Evolutionary conservation across 2,329 filamentous ascomycete genomes (phyloP).

Genomic region (Fusarium nelsonii): DNA sequence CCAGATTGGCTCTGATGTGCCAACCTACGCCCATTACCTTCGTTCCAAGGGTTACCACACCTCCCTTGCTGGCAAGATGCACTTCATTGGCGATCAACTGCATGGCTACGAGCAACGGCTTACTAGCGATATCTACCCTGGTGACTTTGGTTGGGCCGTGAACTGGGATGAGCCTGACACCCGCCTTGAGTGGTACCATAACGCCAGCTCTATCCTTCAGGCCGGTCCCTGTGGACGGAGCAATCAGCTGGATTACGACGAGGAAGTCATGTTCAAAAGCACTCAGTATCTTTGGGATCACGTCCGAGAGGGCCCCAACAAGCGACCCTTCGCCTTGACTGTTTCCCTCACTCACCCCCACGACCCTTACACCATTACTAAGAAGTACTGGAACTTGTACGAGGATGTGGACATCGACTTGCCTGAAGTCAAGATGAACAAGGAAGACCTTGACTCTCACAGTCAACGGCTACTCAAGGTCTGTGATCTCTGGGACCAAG

Average conservation of each 20-base stretch:
- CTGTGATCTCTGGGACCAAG: conserved; percentile 85
- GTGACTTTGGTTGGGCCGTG: conserved; percentile 93
- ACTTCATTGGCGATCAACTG: conserved; percentile 94
- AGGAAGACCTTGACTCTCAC: conserved; percentile 87
- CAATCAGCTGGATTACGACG: conserved; percentile 96
- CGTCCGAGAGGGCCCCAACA: conserved; percentile 79
- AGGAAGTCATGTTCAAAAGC: conserved; percentile 94
- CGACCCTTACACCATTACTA: conserved; percentile 93
- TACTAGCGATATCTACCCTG: conserved; percentile 96
- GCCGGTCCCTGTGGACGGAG: conserved; percentile 89
- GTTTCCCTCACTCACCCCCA: conserved; percentile 95
- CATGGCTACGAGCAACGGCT: conserved; percentile 93
- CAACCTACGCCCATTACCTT: conserved; percentile 93
- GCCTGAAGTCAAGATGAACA: conserved; percentile 80
- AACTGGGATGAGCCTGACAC: conserved; percentile 94
- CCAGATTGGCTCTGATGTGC: conserved; percentile 84
- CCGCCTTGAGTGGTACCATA: conserved; percentile 95
- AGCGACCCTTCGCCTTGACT: conserved; percentile 87
- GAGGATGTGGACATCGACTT: conserved; percentile 88
- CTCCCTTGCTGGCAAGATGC: conserved; percentile 94
- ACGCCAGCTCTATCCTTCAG: conserved; percentile 92
- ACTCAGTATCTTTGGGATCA: conserved; percentile 92
- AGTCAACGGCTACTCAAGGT: conserved; percentile 88
- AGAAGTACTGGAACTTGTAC: conserved; percentile 94
- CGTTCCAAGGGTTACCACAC: conserved; percentile 89